Conservation (phyloP, 2,329 filamentous ascomycete species). For the Arthrocladium fulminans region DNA sequence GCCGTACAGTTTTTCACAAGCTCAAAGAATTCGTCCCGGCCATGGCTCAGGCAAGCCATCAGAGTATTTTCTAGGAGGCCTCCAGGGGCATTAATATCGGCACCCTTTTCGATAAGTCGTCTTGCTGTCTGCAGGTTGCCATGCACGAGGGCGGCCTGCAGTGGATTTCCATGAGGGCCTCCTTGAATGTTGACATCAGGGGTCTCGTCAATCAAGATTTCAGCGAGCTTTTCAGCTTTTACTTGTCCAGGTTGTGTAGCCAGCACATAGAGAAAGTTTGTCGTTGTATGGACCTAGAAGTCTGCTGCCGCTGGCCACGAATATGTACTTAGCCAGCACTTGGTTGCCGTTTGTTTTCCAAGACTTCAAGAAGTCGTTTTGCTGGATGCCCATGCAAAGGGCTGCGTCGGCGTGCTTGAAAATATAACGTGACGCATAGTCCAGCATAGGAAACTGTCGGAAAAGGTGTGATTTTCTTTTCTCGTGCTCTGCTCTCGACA, state of each 20-base stretch:
- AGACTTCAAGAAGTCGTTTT: neutral
- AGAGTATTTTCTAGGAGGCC: neutral
- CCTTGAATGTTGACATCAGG: slow-evolving; percentile 8
- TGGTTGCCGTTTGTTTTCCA: neutral
- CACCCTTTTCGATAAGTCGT: slow-evolving; percentile 19
- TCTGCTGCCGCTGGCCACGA: no score
- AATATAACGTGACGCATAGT: neutral
- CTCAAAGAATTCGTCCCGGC: neutral
- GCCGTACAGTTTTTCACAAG: neutral
- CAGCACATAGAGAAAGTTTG: neutral
- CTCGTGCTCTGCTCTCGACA: neutral
- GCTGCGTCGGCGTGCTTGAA: neutral
- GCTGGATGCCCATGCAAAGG: neutral
- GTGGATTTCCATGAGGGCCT: slow-evolving; percentile 6
- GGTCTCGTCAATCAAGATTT: slow-evolving; percentile 6
- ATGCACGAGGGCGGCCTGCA: slow-evolving; percentile 4
- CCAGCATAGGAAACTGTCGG: neutral
- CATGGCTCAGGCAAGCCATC: neutral
- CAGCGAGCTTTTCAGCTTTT: neutral
- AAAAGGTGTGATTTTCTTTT: neutral
- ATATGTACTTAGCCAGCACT: neutral
- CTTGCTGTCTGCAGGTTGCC: slow-evolving; percentile 11
- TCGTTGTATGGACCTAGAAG: no score
- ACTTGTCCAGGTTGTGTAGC: neutral
- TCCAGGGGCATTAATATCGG: slow-evolving; percentile 16